Conservation (phyloP, 768 basidiomycete species). For the Tulasnella sp. region DNA sequence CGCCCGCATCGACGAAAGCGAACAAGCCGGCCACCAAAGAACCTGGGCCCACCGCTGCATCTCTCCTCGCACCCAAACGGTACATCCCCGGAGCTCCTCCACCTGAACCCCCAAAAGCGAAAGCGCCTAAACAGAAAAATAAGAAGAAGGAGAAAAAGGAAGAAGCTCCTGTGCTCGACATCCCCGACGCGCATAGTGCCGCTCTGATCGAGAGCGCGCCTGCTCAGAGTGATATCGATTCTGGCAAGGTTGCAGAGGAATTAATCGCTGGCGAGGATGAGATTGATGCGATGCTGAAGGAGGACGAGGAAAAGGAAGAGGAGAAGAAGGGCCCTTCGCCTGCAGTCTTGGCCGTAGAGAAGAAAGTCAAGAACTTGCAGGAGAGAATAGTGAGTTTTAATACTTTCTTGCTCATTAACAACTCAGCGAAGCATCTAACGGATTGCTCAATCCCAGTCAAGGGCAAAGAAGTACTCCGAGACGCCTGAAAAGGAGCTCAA, state of each 20-base stretch:
- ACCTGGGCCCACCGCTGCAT: constrained; percentile 1
- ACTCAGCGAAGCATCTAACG: background rate
- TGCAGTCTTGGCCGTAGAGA: constrained; percentile 59
- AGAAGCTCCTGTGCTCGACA: constrained; percentile 33
- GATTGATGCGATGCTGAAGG: constrained; percentile 25
- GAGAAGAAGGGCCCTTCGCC: constrained; percentile 43
- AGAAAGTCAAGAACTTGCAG: constrained; percentile 48
- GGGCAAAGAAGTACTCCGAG: constrained; percentile 59
- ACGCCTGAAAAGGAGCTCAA: constrained; percentile 64
- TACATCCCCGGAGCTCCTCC: constrained; percentile 72
- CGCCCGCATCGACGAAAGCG: too few species aligned
- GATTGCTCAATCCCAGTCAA: constrained; percentile 36
- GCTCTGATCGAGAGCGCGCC: constrained; percentile 42
- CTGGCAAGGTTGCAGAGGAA: constrained; percentile 38
- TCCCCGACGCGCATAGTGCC: constrained; percentile 38
- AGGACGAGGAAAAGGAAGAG: constrained; percentile 31
- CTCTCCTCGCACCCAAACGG: constrained; percentile 25
- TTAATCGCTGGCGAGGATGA: constrained; percentile 18
- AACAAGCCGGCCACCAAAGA: background rate
- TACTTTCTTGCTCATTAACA: background rate
- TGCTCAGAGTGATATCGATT: constrained; percentile 36
- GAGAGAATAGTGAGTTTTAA: constrained; percentile 33
- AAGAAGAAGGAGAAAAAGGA: constrained; percentile 39
- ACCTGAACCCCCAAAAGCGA: constrained; percentile 45
- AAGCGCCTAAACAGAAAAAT: constrained; percentile 52